Percentiles rank a stretch among this genome's conserved stretches.
Conservation (phyloP, 148 eudicot genomes). For the Camellia sinensis region DNA sequence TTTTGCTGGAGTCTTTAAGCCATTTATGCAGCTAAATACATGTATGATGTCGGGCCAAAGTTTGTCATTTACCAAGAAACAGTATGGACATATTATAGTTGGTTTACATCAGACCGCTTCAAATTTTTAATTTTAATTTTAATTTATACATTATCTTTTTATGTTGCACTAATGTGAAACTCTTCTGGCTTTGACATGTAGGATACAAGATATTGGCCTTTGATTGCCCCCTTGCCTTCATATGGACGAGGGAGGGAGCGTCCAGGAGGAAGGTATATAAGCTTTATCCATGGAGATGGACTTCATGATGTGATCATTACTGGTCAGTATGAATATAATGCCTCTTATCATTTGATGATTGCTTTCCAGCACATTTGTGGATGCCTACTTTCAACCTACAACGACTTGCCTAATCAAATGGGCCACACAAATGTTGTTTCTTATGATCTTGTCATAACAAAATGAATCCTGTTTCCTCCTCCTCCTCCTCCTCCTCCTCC, state of each 20-base stretch:
- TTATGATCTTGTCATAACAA: background rate
- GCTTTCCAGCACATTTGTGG: background rate
- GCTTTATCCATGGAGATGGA: slow-evolving; percentile 87
- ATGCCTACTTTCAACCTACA: background rate
- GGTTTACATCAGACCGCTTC: slow-evolving; percentile 10
- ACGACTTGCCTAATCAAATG: background rate
- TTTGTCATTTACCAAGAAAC: background rate
- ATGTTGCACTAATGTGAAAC: background rate
- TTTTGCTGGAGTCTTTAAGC: background rate
- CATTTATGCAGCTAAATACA: background rate
- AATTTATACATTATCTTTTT: too few species aligned
- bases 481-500: too few species aligned
- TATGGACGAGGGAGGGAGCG: slow-evolving; percentile 98
- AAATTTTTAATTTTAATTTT: background rate
- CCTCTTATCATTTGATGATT: background rate
- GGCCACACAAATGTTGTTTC: background rate
- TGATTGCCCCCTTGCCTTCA: slow-evolving; percentile 85
- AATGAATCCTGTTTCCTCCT: background rate
- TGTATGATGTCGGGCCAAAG: background rate
- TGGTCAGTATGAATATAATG: slow-evolving; percentile 42
- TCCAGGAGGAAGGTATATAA: slow-evolving; percentile 80
- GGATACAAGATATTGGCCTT: slow-evolving; percentile 78
- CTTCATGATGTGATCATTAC: slow-evolving; percentile 87
- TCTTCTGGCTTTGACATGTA: slow-evolving; percentile 29
- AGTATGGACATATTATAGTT: background rate